Evolutionary conservation across 345 rosid genomes (phyloP), one percentile per base, ranked within the genome.

Genomic region (Carallia pectinifolia): DNA sequence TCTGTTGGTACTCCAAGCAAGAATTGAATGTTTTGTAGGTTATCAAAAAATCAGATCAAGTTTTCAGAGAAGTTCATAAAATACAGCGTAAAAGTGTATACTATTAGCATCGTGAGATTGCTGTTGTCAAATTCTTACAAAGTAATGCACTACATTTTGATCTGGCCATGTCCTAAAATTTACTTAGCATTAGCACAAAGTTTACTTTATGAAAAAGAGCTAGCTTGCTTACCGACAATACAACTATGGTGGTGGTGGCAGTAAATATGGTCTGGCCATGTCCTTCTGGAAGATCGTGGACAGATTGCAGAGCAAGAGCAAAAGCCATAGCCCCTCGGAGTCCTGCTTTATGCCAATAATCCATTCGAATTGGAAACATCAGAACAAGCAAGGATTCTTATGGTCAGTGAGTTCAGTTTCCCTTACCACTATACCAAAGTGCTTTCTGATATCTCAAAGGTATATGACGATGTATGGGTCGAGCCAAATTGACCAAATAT

Each of bases 241-340:
- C 97, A 80, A 95, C 97, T 72, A 95, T 95, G 54, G 98, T 93
- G 52, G 99, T 95, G 55, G 99, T 95, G 66, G 98, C 97, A 29
- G 98, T 90, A 79, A 95, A 95, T 81, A 95, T 92, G 61, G 97
- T 95, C 77, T 92, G 98, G 66, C 99, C 99, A 79, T 92, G 99
- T 66, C 99, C 99, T 73, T 90, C 97, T 16, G 97, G 96, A 71
- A 95, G 97, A 74, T 95, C 99, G 74, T 95, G 99, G 76, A 95
- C 81, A 38, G 99, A 90, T 76, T 95, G 99, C 85, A 95, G 83
- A 73, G 99, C 99, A 85, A 95, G 97, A 62, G 99, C 99, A 89
- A 95, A 95, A 67, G 99, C 99, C 99, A 95, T 95, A 19, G 99
- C 99, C 58, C 99, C 97, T 81, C 76, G 66, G 60, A 66, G 71